Percentiles rank a stretch among this genome's conserved stretches.
Conservation (phyloP, 1,139 yeast species). For the Lodderomyces oxycetoniae region DNA sequence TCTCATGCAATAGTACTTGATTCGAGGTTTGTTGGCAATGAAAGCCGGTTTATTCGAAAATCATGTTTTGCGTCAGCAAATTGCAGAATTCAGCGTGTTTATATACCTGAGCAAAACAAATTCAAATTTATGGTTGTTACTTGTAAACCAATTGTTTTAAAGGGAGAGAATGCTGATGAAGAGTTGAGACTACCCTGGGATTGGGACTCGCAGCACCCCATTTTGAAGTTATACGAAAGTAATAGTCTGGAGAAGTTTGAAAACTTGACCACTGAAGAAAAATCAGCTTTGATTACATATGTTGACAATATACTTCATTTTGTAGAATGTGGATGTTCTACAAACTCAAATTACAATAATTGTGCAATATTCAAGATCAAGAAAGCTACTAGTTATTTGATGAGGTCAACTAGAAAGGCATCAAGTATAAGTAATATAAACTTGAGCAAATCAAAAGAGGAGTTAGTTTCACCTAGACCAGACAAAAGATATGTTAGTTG, state of each 20-base stretch:
- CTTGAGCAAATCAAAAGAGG: conserved; percentile 38
- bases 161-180: conserved; percentile 33
- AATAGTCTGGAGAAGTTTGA: conserved; percentile 40
- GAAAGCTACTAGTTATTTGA: conserved; percentile 53
- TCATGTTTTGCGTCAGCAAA: conserved; percentile 66
- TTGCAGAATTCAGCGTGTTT: conserved; percentile 55
- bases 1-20: conserved; percentile 60
- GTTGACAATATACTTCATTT: conserved; percentile 54
- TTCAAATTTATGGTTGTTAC: conserved; percentile 61
- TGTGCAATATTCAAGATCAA: conserved; percentile 61
- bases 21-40: conserved; percentile 75
- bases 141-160: conserved; percentile 42
- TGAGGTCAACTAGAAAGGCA: conserved; percentile 54
- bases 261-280: conserved; percentile 45
- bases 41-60: conserved; percentile 68
- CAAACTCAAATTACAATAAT: conserved; percentile 30
- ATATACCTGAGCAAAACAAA: conserved; percentile 39
- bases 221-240: conserved; percentile 42
- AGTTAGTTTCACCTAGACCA: conserved; percentile 31
- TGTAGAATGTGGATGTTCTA: conserved; percentile 68
- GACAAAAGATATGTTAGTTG: conserved; percentile 35
- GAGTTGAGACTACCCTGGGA: conserved; percentile 84
- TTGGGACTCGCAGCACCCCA: conserved; percentile 82
- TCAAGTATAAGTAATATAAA: conserved; percentile 39
- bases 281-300: conserved; percentile 52